These are phyloP conservation scores for Trypanosoma cruzi DNA, from an alignment of 208 protist species.

Conservation along the genomic window DNA sequence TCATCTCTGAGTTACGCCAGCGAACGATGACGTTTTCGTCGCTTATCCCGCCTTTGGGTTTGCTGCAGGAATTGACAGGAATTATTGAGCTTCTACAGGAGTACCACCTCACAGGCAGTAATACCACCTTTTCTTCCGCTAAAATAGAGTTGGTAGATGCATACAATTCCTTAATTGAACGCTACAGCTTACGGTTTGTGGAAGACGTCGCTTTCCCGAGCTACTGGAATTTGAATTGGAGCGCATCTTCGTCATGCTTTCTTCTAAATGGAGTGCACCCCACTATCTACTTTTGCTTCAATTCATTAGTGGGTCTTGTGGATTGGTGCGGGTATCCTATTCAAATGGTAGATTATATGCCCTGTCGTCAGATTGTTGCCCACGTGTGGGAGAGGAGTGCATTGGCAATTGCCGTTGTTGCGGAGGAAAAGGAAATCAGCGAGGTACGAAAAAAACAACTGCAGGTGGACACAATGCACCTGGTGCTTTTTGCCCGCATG, in stretches of 20 bases:
- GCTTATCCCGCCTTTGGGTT: conserved; percentile 19
- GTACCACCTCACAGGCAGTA: conserved; percentile 9
- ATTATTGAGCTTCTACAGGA: conserved; percentile 27
- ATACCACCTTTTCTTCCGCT: no score
- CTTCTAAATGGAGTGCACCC: conserved; percentile 29
- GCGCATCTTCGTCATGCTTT: background rate
- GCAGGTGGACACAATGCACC: conserved; percentile 25
- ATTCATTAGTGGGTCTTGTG: conserved; percentile 9
- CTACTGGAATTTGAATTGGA: conserved; percentile 30
- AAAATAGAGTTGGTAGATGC: conserved; percentile 8
- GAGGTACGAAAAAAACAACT: conserved; percentile 20
- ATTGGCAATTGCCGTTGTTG: conserved; percentile 4
- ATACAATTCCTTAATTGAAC: conserved; percentile 22
- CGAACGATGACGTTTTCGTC: conserved; percentile 8
- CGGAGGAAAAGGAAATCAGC: conserved; percentile 14
- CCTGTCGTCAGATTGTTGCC: conserved; percentile 24
- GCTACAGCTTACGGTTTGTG: conserved; percentile 15
- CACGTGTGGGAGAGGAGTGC: conserved; percentile 21
- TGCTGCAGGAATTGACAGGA: conserved; percentile 12
- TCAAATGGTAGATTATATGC: conserved; percentile 7
- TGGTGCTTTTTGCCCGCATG: conserved; percentile 39
- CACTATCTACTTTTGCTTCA: conserved; percentile 29
- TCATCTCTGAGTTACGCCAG: background rate
- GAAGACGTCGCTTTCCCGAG: conserved; percentile 26
- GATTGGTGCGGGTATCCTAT: background rate